Evolutionary conservation across 805 yeast genomes (phyloP).

Genomic region (Babjeviella inositovora): DNA sequence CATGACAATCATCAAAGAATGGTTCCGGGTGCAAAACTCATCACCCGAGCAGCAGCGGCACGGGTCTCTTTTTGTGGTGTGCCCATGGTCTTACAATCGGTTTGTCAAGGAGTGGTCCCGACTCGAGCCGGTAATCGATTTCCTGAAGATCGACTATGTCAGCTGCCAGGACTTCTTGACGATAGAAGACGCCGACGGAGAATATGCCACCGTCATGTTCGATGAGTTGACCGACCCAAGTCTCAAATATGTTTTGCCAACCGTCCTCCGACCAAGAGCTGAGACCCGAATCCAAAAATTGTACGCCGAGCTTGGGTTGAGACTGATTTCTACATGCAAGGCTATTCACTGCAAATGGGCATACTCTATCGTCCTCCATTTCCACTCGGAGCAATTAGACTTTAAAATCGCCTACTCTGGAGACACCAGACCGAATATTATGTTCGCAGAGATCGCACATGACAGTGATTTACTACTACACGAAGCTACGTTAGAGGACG

Average conservation of each 20-base stretch:
- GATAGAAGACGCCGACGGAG: no score
- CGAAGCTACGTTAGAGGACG: constrained; percentile 86
- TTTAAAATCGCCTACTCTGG: constrained; percentile 85
- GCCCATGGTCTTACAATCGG: constrained; percentile 59
- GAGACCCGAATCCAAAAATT: constrained; percentile 12
- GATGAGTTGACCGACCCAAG: no score
- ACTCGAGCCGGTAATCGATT: constrained; percentile 13
- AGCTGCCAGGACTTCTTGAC: constrained; percentile 51
- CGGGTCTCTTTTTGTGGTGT: constrained; percentile 47
- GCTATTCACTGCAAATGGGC: constrained; percentile 83
- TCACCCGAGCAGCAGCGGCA: no score
- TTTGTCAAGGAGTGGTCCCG: constrained; percentile 58
- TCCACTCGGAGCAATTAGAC: no score
- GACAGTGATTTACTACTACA: constrained; percentile 68
- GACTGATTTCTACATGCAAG: constrained; percentile 37
- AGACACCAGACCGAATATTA: constrained; percentile 73
- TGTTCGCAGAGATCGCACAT: constrained; percentile 39
- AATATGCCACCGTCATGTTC: no score
- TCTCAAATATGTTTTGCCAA: no score
- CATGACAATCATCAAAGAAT: constrained; percentile 47
- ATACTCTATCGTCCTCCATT: constrained; percentile 47
- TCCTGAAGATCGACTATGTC: constrained; percentile 25
- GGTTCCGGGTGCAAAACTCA: no score
- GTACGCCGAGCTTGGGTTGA: constrained; percentile 23
- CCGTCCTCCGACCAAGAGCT: constrained; percentile 10